A percentile compares a stretch with the other conserved stretches of the same genome.
These are phyloP conservation scores for Penicillium sp. DNA, from an alignment of 2,329 filamentous ascomycete species.

Conservation along the genomic window DNA sequence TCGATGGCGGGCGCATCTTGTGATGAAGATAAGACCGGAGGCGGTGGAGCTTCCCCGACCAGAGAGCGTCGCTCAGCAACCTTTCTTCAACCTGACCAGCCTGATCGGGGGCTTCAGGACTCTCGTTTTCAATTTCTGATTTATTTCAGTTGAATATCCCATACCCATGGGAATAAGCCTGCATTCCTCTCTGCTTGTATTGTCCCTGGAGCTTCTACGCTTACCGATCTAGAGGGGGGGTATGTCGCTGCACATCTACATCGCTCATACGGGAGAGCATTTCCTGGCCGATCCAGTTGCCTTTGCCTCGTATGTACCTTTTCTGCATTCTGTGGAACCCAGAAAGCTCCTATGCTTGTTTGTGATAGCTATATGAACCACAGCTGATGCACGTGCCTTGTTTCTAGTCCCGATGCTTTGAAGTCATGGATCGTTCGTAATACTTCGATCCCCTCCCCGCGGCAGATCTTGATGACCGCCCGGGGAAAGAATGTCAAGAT, in stretches of 20 bases:
- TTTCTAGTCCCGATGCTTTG: constrained; percentile 74
- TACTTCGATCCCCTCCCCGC: constrained; percentile 71
- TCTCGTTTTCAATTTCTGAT: not conserved
- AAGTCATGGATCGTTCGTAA: constrained; percentile 77
- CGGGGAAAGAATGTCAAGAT: constrained; percentile 82
- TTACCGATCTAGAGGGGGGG: constrained; percentile 40
- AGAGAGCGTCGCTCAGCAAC: constrained; percentile 5
- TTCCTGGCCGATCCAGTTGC: constrained; percentile 75
- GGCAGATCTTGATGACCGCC: constrained; percentile 84
- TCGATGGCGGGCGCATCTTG: constrained; percentile 31
- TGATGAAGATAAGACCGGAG: constrained; percentile 25
- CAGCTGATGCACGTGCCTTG: constrained; percentile 22
- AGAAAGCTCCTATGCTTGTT: not conserved
- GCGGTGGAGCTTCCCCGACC: constrained; percentile 22
- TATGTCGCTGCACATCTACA: constrained; percentile 88
- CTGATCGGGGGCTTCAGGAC: constrained; percentile 19
- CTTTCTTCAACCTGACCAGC: constrained; percentile 2
- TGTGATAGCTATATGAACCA: constrained; percentile 6
- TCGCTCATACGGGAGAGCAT: constrained; percentile 89
- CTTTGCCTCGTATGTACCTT: constrained; percentile 67
- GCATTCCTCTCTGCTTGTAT: constrained; percentile 20
- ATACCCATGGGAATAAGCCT: constrained; percentile 17
- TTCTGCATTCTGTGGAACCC: not conserved
- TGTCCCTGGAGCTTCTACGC: constrained; percentile 26
- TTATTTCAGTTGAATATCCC: constrained; percentile 8